Evolutionary conservation across 2,329 filamentous ascomycete genomes (phyloP).

Genomic region (Penicillium sp.): DNA sequence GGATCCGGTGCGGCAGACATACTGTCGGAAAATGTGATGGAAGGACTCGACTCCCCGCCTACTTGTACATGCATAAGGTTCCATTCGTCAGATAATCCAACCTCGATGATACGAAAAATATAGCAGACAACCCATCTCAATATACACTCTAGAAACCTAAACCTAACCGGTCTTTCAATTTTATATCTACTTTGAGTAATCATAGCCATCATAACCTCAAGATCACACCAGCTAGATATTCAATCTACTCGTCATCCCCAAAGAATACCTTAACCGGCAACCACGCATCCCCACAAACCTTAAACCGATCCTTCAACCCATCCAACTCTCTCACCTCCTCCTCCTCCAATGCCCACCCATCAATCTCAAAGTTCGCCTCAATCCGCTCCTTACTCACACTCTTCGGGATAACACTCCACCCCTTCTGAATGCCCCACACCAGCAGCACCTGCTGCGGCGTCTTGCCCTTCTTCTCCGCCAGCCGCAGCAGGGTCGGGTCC

Average conservation of each 20-base stretch:
- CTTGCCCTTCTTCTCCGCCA: slow-evolving; percentile 60
- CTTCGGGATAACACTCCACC: slow-evolving; percentile 84
- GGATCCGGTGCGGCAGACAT: too few relatives aligned
- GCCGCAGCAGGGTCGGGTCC: slow-evolving; percentile 53
- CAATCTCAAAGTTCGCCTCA: slow-evolving; percentile 72
- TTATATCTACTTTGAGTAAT: neutral
- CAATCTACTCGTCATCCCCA: slow-evolving; percentile 71
- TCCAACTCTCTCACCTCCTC: slow-evolving; percentile 73
- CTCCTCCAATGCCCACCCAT: slow-evolving; percentile 71
- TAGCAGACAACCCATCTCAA: too few relatives aligned
- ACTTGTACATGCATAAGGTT: too few relatives aligned
- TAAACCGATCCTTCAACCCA: slow-evolving; percentile 73
- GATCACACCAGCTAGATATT: neutral
- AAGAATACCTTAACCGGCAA: slow-evolving; percentile 77
- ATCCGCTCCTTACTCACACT: slow-evolving; percentile 74
- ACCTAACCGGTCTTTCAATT: neutral
- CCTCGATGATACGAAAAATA: too few relatives aligned
- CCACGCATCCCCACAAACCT: slow-evolving; percentile 76
- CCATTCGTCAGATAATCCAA: too few relatives aligned
- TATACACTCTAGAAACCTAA: too few relatives aligned
- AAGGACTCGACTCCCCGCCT: too few relatives aligned
- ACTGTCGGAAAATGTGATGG: too few relatives aligned
- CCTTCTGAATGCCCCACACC: slow-evolving; percentile 78
- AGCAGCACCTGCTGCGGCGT: slow-evolving; percentile 57
- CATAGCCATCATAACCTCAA: neutral